A percentile compares a stretch with the other conserved stretches of the same genome.
Conservation (phyloP, 169 alveolate genomes). For the Haemoproteus tartakovskyi region DNA sequence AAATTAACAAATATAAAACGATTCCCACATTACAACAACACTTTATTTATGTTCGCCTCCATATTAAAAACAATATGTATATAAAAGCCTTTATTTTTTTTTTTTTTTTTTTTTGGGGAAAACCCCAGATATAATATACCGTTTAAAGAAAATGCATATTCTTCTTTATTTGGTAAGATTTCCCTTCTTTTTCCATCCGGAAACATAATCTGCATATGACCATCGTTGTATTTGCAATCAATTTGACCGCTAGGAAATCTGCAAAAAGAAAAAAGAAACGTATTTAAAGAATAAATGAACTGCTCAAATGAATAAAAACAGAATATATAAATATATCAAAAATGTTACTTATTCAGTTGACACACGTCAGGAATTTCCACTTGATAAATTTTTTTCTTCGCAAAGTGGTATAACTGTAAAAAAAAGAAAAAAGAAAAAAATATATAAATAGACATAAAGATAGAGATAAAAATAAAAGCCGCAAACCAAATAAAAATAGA, state of each 20-base stretch:
- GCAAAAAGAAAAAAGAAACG: not conserved
- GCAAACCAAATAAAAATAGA: not conserved
- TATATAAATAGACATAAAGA: not conserved
- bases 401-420: slow-evolving; percentile 48
- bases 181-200: slow-evolving; percentile 55
- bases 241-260: slow-evolving; percentile 64
- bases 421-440: not conserved
- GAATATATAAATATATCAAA: not conserved
- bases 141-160: slow-evolving; percentile 32
- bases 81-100: too few species aligned
- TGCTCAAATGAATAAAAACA: not conserved
- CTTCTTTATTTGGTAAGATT: slow-evolving; percentile 59
- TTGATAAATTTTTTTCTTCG: slow-evolving; percentile 56
- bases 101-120: too few species aligned
- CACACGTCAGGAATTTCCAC: slow-evolving; percentile 62
- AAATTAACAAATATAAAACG: too few species aligned
- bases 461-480: too few species aligned
- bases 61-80: too few species aligned
- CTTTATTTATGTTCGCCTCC: too few species aligned
- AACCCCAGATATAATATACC: too few species aligned
- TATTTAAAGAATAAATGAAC: not conserved
- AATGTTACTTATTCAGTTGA: slow-evolving; percentile 49
- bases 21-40: too few species aligned
- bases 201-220: slow-evolving; percentile 56
- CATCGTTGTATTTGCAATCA: slow-evolving; percentile 64